Conservation (phyloP, 768 basidiomycete species). For the Termitomyces sp. region DNA sequence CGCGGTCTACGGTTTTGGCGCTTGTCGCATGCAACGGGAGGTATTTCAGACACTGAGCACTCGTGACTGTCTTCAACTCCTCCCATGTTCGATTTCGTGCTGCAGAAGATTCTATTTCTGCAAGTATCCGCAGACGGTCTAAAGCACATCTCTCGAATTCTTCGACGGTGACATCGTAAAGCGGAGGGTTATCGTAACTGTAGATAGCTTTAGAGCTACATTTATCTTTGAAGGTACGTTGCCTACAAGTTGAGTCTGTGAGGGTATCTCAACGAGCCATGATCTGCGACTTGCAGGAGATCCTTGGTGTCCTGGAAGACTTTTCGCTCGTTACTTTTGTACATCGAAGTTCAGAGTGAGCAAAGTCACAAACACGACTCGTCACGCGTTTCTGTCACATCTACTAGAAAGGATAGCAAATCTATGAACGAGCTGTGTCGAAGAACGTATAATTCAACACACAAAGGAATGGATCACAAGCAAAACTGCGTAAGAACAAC, state of each 20-base stretch:
- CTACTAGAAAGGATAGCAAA: conserved; percentile 1
- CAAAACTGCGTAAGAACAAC: conserved; percentile 2
- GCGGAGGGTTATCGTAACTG: conserved; percentile 85
- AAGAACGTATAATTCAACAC: conserved; percentile 1
- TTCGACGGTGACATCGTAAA: conserved; percentile 87
- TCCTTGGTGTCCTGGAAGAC: conserved; percentile 16
- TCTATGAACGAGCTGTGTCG: conserved; percentile 3
- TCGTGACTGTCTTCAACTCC: conserved; percentile 64
- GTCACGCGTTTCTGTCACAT: conserved; percentile 16
- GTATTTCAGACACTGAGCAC: conserved; percentile 65
- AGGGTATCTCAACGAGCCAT: conserved; percentile 46
- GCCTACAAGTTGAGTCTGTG: conserved; percentile 77
- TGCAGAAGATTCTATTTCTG: conserved; percentile 87
- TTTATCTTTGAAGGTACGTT: not conserved
- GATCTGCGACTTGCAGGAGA: conserved; percentile 22
- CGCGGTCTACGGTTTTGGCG: conserved; percentile 40
- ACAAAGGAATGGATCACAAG: not conserved
- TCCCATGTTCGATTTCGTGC: conserved; percentile 80
- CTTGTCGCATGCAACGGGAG: conserved; percentile 62
- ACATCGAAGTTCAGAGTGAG: conserved; percentile 22
- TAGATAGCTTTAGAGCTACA: conserved; percentile 5
- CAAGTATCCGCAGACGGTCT: conserved; percentile 79
- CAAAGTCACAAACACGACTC: conserved; percentile 17
- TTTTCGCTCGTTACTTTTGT: conserved; percentile 28
- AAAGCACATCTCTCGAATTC: conserved; percentile 93